These are phyloP conservation scores for Phaeosphaeria sp. DNA, from an alignment of 2,329 filamentous ascomycete species.

Conservation along the genomic window DNA sequence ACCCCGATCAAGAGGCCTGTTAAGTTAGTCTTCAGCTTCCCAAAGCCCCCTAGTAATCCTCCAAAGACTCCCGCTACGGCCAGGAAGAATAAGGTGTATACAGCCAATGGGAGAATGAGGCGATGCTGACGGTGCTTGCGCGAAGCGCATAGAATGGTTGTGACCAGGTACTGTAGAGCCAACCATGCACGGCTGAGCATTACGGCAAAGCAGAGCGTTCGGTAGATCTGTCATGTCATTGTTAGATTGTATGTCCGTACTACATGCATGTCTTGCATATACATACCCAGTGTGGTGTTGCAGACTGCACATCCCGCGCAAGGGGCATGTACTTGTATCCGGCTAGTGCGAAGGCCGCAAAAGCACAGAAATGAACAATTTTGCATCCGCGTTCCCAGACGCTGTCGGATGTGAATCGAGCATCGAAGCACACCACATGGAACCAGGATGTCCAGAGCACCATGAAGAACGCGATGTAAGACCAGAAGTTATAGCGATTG, in stretches of 20 bases:
- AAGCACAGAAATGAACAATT: conserved; percentile 64
- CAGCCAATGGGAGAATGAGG: conserved; percentile 13
- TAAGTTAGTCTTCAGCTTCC: neutral
- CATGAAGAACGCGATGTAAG: conserved; percentile 59
- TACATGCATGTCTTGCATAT: neutral
- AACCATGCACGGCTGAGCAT: conserved; percentile 18
- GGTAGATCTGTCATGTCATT: conserved; percentile 8
- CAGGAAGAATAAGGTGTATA: neutral
- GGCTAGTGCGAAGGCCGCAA: conserved; percentile 68
- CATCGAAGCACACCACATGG: conserved; percentile 65
- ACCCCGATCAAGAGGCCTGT: conserved; percentile 21
- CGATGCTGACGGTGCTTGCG: neutral
- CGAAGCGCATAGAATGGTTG: neutral
- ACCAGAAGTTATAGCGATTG: conserved; percentile 36
- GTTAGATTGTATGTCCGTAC: neutral
- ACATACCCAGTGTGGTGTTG: conserved; percentile 11
- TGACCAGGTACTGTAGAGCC: conserved; percentile 17
- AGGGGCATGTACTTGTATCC: conserved; percentile 42
- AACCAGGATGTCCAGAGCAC: conserved; percentile 71
- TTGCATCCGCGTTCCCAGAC: conserved; percentile 66
- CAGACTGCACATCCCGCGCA: conserved; percentile 1
- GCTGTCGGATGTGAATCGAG: conserved; percentile 67
- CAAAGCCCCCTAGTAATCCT: neutral
- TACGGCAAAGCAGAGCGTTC: conserved; percentile 14
- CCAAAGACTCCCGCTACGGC: neutral